These are phyloP conservation scores for Ustulina deusta DNA, from an alignment of 2,329 filamentous ascomycete genomes.

Conservation along the genomic window DNA sequence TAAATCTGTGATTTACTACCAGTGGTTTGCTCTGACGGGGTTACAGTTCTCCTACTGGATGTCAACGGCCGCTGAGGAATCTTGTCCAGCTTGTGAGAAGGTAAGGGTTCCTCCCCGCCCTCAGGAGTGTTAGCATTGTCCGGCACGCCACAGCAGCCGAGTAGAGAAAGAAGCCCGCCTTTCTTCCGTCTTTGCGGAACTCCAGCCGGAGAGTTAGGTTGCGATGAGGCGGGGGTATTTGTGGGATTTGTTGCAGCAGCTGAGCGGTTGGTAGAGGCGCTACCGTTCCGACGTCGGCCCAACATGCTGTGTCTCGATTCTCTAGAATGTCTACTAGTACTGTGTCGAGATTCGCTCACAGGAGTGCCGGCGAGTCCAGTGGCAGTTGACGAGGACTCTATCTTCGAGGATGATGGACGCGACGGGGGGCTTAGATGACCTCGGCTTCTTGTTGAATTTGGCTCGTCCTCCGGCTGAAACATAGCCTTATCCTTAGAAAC, in stretches of 20 bases:
- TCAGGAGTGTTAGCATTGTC: slow-evolving; percentile 68
- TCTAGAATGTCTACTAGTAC: slow-evolving; percentile 73
- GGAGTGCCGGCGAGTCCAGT: slow-evolving; percentile 72
- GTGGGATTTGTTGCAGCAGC: slow-evolving; percentile 65
- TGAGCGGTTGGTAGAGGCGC: slow-evolving; percentile 73
- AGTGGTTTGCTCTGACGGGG: slow-evolving; percentile 63
- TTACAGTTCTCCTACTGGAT: slow-evolving; percentile 65
- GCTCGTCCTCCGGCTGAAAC: slow-evolving; percentile 42
- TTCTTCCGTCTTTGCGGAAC: slow-evolving; percentile 64
- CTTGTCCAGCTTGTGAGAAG: slow-evolving; percentile 67
- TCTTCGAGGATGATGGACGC: slow-evolving; percentile 71
- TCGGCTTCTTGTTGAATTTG: slow-evolving; percentile 53
- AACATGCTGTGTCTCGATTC: slow-evolving; percentile 74
- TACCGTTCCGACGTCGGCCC: slow-evolving; percentile 73
- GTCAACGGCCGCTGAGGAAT: slow-evolving; percentile 67
- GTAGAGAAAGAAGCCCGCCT: slow-evolving; percentile 68
- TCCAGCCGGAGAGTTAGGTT: slow-evolving; percentile 64
- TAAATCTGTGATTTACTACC: slow-evolving; percentile 57
- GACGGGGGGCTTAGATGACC: slow-evolving; percentile 70
- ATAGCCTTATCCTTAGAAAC: slow-evolving; percentile 46
- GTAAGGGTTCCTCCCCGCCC: slow-evolving; percentile 65
- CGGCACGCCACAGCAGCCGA: slow-evolving; percentile 75
- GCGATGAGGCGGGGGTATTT: slow-evolving; percentile 62
- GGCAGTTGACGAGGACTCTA: slow-evolving; percentile 69
- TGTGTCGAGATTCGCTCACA: slow-evolving; percentile 69